Base-by-base conservation (phyloP, 768 basidiomycete species). In the Boletellus sp. region DNA sequence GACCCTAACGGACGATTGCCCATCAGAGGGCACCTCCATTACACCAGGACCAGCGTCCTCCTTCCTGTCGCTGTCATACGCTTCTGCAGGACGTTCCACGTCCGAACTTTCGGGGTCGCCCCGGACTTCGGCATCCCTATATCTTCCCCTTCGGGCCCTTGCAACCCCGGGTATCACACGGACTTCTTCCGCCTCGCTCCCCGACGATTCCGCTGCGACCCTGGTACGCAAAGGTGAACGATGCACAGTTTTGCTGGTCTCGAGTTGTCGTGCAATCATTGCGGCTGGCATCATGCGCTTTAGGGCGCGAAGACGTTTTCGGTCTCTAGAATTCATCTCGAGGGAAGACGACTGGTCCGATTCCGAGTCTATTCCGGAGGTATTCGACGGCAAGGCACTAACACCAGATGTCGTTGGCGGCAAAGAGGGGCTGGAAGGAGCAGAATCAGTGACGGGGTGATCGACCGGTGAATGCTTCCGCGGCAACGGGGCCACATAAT, bases 101-200 rank as follows among this genome's bases (percentile, higher is more conserved):
- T 78, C 77, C 20, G 77, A 77, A 65, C 82, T 85, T 60, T 87
- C 84, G 1, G 81, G 64, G 54, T 87, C 86, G 7, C 84, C 85
- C 53, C 69, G 78, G 45, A 87, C 73, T 6, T 78, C 74, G 28
- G 64, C 50, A 45, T 70, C 63, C 44, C 55, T 67, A 7, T 70
- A 62, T 23, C 64, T 63, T 19, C 70, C 60, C 38, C 63, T 68
- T 39, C 76, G 72, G 42, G 69, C 65, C 20, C 75, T 72, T 20
- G 79, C 75, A 54, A 78, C 72, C 3, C 84, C 82, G 1, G 83
- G 82, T 17, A 70, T 71, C 23, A 80, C 55, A 6, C 74, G 74
- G 12, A 62, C 65, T 11, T 69, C 70, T 42, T 71, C 70, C 1
- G 70, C 70, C 17, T 71, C 68, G 9, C 63, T 70, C 37, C 53